phyloP scores from a whole-genome alignment of 352 stramenopile genomes.

The Globisporangium uncinulatum region DNA sequence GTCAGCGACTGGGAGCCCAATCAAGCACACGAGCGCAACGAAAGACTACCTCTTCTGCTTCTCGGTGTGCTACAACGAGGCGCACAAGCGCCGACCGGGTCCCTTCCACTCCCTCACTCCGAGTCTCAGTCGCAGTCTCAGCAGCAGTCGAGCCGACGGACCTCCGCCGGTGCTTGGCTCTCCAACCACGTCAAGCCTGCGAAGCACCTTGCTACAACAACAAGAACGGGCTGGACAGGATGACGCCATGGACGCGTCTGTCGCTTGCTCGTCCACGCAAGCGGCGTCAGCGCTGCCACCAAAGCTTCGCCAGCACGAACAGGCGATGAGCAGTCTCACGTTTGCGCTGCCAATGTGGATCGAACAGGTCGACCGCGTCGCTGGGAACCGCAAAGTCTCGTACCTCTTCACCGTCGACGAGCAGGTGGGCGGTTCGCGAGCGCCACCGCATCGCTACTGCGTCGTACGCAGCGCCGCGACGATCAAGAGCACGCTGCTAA shows the following conservation, averaged over 20 bases:
- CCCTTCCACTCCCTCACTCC: conserved; percentile 2
- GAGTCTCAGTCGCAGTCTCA: not conserved
- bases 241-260: not conserved
- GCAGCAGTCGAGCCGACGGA: not conserved
- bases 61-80: conserved; percentile 30
- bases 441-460: conserved; percentile 9
- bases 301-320: conserved; percentile 18
- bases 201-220: conserved; percentile 1
- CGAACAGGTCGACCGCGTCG: conserved; percentile 52
- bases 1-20: not conserved
- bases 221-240: not conserved
- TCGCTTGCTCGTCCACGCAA: not conserved
- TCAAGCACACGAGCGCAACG: conserved; percentile 16
- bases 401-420: conserved; percentile 63
- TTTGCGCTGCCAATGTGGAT: conserved; percentile 70
- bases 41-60: conserved; percentile 51
- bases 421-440: not conserved
- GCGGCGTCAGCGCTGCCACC: conserved; percentile 5
- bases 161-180: conserved; percentile 3
- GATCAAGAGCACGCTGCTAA: conserved; percentile 51
- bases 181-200: conserved; percentile 11
- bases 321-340: conserved; percentile 27
- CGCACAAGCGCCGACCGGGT: not conserved
- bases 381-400: conserved; percentile 53
- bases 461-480: conserved; percentile 57